phyloP scores from a whole-genome alignment of 2,329 filamentous ascomycete species.

The Diaporthe velutina region DNA sequence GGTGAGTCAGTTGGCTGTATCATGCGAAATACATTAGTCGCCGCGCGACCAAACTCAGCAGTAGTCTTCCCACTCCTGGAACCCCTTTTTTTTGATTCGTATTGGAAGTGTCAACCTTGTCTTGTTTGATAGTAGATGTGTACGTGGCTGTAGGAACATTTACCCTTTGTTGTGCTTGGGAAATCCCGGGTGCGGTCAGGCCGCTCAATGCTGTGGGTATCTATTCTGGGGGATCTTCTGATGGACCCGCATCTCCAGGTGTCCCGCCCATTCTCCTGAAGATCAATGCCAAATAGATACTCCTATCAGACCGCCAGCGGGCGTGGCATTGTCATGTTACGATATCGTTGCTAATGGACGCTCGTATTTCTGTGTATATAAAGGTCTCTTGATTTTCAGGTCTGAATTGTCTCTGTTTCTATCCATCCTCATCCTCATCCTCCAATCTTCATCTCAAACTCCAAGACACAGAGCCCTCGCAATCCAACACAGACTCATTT shows the following conservation, averaged over 20 bases:
- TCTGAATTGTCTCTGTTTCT: not conserved
- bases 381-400: not conserved
- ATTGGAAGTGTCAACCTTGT: not conserved
- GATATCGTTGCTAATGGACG: not conserved
- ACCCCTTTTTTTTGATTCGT: not conserved
- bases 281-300: constrained; percentile 22
- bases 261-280: constrained; percentile 22
- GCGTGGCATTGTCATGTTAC: not conserved
- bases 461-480: not conserved
- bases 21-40: constrained; percentile 8
- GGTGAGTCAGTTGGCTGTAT: constrained; percentile 23
- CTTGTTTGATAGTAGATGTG: too few relatives aligned
- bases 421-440: constrained; percentile 18
- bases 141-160: not conserved
- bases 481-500: constrained; percentile 2
- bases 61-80: not conserved
- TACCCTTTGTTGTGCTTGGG: not conserved
- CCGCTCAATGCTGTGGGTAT: constrained; percentile 4
- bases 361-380: constrained; percentile 11
- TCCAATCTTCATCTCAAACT: not conserved
- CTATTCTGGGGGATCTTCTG: constrained; percentile 16
- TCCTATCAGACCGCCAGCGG: not conserved
- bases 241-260: constrained; percentile 21
- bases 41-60: not conserved
- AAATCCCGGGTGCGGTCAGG: not conserved